Evolutionary conservation across 106 monocot species (phyloP).

Genomic region (Posidonia australis): DNA sequence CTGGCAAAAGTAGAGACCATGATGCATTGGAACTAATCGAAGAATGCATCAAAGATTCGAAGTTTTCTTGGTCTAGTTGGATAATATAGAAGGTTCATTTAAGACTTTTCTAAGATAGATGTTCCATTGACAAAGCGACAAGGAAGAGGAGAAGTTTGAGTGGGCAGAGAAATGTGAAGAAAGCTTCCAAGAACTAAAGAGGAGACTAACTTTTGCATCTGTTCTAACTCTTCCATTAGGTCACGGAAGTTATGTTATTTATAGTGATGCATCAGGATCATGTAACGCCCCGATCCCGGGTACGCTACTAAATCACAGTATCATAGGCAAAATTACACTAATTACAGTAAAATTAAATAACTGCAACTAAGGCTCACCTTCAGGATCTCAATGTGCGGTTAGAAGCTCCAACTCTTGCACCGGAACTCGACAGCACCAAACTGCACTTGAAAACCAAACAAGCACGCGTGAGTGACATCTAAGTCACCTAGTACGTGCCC

Average conservation of each 20-base stretch:
- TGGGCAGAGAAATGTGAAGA: not conserved
- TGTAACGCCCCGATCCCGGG: too few species aligned
- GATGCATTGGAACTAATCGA: not conserved
- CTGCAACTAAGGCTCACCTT: too few species aligned
- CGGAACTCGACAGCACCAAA: too few species aligned
- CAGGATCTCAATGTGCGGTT: too few species aligned
- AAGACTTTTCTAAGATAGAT: not conserved
- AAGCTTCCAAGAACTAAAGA: not conserved
- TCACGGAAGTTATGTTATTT: not conserved
- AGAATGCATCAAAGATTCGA: not conserved
- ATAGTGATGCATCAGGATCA: not conserved
- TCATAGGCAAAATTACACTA: too few species aligned
- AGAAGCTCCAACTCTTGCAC: too few species aligned
- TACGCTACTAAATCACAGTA: too few species aligned
- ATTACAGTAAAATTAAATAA: too few species aligned
- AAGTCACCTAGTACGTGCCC: too few species aligned
- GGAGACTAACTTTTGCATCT: not conserved
- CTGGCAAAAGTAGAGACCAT: not conserved
- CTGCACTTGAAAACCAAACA: too few species aligned
- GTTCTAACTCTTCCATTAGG: not conserved
- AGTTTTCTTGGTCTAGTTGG: not conserved
- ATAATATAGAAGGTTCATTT: too few species aligned
- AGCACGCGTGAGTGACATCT: too few species aligned
- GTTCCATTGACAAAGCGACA: not conserved
- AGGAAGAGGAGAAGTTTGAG: not conserved